These are phyloP conservation scores for Jimgerdemannia lactiflua DNA, from an alignment of 192 early-diverging fungal species.

Conservation along the genomic window DNA sequence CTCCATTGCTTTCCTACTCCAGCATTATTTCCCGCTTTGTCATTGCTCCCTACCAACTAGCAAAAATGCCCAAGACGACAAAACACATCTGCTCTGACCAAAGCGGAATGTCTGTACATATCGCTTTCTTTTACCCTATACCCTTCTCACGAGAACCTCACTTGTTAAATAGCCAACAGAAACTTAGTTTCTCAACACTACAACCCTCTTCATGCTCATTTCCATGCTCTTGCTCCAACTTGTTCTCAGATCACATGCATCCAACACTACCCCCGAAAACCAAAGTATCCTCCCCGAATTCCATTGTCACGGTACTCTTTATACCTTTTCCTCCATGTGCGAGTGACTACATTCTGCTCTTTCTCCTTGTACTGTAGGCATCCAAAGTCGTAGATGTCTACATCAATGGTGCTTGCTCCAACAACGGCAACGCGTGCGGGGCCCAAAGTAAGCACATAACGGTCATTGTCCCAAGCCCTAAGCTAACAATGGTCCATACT, in stretches of 20 bases:
- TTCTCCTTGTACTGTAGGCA: no score
- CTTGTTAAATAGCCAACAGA: no score
- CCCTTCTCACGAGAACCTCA: no score
- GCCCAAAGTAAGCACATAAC: conserved; percentile 49
- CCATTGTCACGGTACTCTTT: neutral
- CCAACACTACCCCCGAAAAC: no score
- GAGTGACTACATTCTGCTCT: no score
- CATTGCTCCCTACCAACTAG: neutral
- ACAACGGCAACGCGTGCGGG: conserved; percentile 83
- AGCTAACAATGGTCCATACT: neutral
- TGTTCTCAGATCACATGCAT: no score
- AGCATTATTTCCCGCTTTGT: no score
- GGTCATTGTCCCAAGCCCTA: conserved; percentile 4
- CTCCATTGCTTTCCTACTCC: no score
- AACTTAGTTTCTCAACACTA: no score
- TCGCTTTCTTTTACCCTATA: neutral
- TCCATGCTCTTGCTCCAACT: no score
- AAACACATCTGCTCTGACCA: conserved; percentile 32
- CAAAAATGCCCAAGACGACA: conserved; percentile 1
- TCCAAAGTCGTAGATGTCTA: conserved; percentile 47
- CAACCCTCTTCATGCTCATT: no score
- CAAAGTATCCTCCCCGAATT: no score
- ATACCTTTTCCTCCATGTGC: conserved; percentile 4
- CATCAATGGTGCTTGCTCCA: conserved; percentile 77
- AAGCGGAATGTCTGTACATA: conserved; percentile 13